Conservation (phyloP, 1,284 basidiomycete species). For the Cutaneotrichosporon spelunceum region DNA sequence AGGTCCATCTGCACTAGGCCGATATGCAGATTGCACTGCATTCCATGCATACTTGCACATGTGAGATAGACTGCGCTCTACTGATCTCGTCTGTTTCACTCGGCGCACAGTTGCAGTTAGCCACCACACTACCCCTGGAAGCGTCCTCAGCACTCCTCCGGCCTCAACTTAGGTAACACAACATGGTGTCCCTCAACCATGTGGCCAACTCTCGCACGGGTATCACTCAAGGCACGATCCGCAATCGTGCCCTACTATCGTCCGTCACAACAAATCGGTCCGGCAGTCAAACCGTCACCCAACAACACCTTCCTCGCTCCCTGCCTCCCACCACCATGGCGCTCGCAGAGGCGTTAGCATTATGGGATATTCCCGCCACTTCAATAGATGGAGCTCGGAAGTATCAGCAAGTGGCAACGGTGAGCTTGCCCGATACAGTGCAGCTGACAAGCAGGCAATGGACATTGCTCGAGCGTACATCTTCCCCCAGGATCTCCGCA, state of each 20-base stretch:
- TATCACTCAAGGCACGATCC: not conserved
- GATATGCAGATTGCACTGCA: too few species aligned
- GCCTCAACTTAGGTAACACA: not conserved
- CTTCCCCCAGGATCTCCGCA: conserved; percentile 29
- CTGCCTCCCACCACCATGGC: conserved; percentile 28
- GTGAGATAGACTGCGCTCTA: too few species aligned
- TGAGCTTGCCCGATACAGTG: conserved; percentile 11
- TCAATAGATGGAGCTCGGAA: conserved; percentile 30
- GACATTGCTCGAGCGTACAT: conserved; percentile 26
- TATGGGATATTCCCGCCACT: conserved; percentile 36
- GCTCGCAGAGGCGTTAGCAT: conserved; percentile 29
- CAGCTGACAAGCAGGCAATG: conserved; percentile 27
- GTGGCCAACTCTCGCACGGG: conserved; percentile 1
- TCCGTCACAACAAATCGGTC: conserved; percentile 3
- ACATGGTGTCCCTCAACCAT: not conserved
- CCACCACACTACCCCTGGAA: too few species aligned
- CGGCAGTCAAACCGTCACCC: not conserved
- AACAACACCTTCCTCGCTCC: not conserved
- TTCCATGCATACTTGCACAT: too few species aligned
- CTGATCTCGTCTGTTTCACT: too few species aligned
- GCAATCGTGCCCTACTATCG: conserved; percentile 3
- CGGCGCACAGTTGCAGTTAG: too few species aligned
- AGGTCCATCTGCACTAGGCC: not conserved
- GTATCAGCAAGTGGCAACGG: conserved; percentile 29
- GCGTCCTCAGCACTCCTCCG: not conserved